Base-by-base conservation (phyloP, 108 stramenopile genomes). In the Conticribra guillardii region DNA sequence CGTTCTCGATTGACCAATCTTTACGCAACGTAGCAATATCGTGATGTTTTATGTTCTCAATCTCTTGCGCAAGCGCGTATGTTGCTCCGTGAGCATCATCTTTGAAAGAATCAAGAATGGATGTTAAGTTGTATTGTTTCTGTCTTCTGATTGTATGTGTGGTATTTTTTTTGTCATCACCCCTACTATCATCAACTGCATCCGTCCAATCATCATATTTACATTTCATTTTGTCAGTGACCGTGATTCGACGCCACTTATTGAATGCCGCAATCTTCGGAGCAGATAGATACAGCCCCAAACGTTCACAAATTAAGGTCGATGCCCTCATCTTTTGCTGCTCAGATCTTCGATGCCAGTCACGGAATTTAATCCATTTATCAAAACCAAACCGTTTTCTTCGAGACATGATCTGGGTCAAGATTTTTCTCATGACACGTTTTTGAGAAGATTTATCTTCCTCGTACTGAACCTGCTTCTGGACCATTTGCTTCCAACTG, bases 171-270 rank as follows among this genome's bases (percentile, higher is more conserved):
- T 27, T 21, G 54, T 67, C 28, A 2, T 17, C 7, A 30, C 19
- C 14, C 22, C 31, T 24, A 24, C 21, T 14, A 5, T 17, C 45
- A 31, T 28, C 47, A 47, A 16, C 52, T 26, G 29, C 54, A 19
- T 37, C 60, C 14, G 14, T n/a, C 22, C 57, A 23, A 21, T 31
- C 28, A 27, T 41, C 18, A 60, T 41, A 16, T 56, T 30, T 56
- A 30, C 41, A 51, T 17, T 54, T 66, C 32, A 64, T 69, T 48
- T 65, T 80, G 31, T 71, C 68, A 18, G 65, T 26, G 22, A 80
- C 30, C 29, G 54, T 61, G 33, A 69, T 41, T 2, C 82, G 76
- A 26, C 74, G 82, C 82, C 82, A 83, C 17, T 67, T 79, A 61
- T 74, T 64, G 48, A 83, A 72, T 27, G 73, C 64, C 41, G n/a